Evolutionary conservation across 768 basidiomycete genomes (phyloP), one percentile per base, ranked within the genome.

Genomic region (Pleurotus cornucopiae): DNA sequence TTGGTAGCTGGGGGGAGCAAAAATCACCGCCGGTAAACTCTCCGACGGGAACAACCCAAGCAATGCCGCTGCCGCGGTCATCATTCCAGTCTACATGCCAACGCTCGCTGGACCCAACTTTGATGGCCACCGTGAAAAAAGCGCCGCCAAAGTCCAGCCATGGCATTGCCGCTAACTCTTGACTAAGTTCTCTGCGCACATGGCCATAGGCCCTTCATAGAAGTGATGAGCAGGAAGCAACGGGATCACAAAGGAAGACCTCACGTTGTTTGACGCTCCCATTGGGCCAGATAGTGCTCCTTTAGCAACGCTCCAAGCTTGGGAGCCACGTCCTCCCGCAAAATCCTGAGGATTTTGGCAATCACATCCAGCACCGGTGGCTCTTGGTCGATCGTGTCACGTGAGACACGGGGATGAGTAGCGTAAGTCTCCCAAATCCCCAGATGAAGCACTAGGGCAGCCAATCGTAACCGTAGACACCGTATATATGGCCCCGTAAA

Each of bases 61-160:
- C 60, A 26, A 65, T 55, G 14, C 41, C 13, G 4, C 53, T 51
- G 9, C 63, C 16, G 1, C 20, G 38, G 18, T 52, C 46, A 49
- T 69, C 65, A 30, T 65, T 66, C 43, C 45, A 65, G 52, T 69
- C 66, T 1, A 69, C 39, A 38, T 69, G 66, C 25, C 62, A n/a
- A 5, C 39, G 48, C 37, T 69, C 64, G 48, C 66, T 67, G 14
- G 60, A 58, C 5, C 67, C 67, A 40, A 64, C 67, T 54, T 69
- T 69, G 7, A 62, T 52, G 21, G 66, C 64, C n/a, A 65, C 52
- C 5, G 65, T 55, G 49, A 62, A 66, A 49, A 69, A 67, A 0
- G 63, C 57, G 2, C 61, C 60, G 5, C 54, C 45, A 43, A 69
- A 63, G 57, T 67, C 58, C 23, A 66, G 43, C 21, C 59, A 55